A percentile compares a stretch with the other conserved stretches of the same genome.
Evolutionary conservation across 495 filamentous ascomycete species (phyloP).

Genomic region (Neurospora sublineolata): DNA sequence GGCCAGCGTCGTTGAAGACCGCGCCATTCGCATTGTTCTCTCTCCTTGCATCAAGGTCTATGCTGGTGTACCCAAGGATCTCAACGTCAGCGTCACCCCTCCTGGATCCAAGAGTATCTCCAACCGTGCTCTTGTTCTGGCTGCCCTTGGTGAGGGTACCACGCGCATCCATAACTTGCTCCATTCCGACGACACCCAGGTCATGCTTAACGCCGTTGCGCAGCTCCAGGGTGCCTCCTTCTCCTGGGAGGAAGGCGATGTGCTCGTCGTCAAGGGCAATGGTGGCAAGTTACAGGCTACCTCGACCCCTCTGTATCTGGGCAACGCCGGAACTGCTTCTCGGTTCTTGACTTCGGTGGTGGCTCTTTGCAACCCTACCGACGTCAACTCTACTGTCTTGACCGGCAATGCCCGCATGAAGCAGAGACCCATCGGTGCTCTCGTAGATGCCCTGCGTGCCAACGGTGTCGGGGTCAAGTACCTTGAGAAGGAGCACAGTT

Average conservation of each 20-base stretch:
- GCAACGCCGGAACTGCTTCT: constrained; percentile 93
- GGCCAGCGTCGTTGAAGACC: constrained; percentile 79
- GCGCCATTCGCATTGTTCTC: constrained; percentile 72
- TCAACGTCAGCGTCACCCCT: constrained; percentile 66
- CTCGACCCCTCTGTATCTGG: constrained; percentile 70
- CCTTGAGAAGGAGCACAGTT: constrained; percentile 63
- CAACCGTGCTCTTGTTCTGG: constrained; percentile 85
- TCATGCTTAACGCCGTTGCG: constrained; percentile 83
- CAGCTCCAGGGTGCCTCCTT: constrained; percentile 82
- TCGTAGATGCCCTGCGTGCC: constrained; percentile 80
- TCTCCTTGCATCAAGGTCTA: constrained; percentile 66
- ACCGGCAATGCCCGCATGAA: constrained; percentile 98
- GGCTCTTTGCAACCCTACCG: constrained; percentile 59
- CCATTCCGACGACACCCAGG: constrained; percentile 93
- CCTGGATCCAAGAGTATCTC: constrained; percentile 98
- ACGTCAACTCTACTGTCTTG: constrained; percentile 57
- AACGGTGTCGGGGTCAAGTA: constrained; percentile 82
- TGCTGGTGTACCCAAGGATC: constrained; percentile 50
- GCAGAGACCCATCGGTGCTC: constrained; percentile 78
- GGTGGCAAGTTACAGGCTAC: constrained; percentile 75
- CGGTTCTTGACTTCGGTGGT: constrained; percentile 91
- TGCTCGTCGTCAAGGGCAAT: constrained; percentile 80
- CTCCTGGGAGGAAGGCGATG: constrained; percentile 86
- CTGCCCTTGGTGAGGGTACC: constrained; percentile 76
- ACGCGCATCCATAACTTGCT: constrained; percentile 85